These are phyloP conservation scores for Saccharomycopsis fermentans DNA, from an alignment of 805 yeast genomes.

Conservation along the genomic window DNA sequence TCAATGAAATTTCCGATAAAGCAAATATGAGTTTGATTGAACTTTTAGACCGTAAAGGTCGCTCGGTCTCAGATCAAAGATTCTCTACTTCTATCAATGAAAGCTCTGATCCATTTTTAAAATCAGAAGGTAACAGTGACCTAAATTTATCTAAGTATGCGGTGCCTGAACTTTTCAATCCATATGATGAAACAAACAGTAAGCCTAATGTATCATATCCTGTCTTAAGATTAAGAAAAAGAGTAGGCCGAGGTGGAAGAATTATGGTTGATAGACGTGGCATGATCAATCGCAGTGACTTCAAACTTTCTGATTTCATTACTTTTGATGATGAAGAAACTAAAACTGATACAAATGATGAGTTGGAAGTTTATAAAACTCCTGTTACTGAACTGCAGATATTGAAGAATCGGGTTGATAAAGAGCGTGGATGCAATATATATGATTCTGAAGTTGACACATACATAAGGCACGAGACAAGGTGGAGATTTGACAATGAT, in stretches of 20 bases:
- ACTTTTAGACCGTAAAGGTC: neutral
- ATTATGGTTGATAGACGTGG: slow-evolving; percentile 68
- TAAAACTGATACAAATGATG: slow-evolving; percentile 20
- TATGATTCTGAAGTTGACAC: slow-evolving; percentile 39
- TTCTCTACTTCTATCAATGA: neutral
- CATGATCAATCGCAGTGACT: slow-evolving; percentile 27
- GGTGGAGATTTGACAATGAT: slow-evolving; percentile 63
- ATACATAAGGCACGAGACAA: slow-evolving; percentile 41
- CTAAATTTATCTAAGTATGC: neutral
- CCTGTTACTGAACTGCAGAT: neutral
- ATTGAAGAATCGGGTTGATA: slow-evolving; percentile 2
- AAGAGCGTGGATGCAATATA: slow-evolving; percentile 28
- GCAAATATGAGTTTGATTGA: slow-evolving; percentile 7
- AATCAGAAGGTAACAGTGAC: neutral
- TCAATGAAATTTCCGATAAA: neutral
- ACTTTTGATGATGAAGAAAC: slow-evolving; percentile 31
- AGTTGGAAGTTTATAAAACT: neutral
- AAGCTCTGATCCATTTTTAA: no score
- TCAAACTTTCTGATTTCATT: slow-evolving; percentile 27
- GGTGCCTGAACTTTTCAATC: slow-evolving; percentile 28
- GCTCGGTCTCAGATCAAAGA: neutral
- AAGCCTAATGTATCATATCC: slow-evolving; percentile 24
- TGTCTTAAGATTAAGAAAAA: slow-evolving; percentile 54
- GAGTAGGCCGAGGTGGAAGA: slow-evolving; percentile 64
- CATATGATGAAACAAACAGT: slow-evolving; percentile 22